Evolutionary conservation across 108 stramenopile genomes (phyloP).

Genomic region (Nannochloropsis gaditana): DNA sequence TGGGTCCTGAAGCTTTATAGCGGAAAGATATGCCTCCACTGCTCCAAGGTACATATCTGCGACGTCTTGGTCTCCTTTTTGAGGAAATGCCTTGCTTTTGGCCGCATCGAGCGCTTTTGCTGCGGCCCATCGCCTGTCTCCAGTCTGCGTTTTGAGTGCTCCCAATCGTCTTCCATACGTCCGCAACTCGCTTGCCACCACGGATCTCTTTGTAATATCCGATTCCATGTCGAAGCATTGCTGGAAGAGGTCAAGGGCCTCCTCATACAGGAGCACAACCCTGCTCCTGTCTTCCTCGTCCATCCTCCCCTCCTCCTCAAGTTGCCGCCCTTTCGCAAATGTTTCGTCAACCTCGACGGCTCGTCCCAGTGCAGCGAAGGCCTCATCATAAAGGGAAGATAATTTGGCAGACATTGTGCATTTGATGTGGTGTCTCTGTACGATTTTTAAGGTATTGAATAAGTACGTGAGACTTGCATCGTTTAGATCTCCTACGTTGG

Average conservation of each 20-base stretch:
- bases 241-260: not conserved
- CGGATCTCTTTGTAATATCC: not conserved
- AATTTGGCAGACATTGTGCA: not conserved
- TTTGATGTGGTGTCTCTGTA: no score
- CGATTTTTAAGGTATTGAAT: no score
- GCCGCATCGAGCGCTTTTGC: not conserved
- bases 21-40: not conserved
- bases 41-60: not conserved
- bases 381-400: not conserved
- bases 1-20: not conserved
- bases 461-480: no score
- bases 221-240: not conserved
- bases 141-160: not conserved
- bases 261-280: not conserved
- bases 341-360: not conserved
- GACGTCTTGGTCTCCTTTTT: not conserved
- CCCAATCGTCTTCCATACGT: not conserved
- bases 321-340: not conserved
- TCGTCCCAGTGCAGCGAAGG: slow-evolving; percentile 5
- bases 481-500: no score
- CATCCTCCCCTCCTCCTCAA: not conserved
- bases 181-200: slow-evolving; percentile 4
- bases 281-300: not conserved
- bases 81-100: not conserved
- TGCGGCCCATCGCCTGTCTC: not conserved